phyloP scores from a whole-genome alignment of 202 grass and related monocot genomes.

The Hordeum pubiflorum region DNA sequence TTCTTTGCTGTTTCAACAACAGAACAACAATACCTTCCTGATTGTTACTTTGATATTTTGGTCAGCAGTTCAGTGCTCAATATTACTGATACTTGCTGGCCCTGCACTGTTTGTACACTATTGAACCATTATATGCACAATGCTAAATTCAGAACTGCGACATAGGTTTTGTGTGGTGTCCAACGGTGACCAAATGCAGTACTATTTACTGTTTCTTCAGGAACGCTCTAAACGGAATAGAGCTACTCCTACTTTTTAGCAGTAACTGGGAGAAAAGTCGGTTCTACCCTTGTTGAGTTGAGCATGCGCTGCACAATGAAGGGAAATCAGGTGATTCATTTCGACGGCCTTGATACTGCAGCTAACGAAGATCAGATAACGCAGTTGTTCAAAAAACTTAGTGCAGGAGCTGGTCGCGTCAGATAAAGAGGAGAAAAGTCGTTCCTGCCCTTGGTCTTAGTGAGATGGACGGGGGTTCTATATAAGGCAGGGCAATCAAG shows the following conservation, averaged over 20 bases:
- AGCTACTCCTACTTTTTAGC: not conserved
- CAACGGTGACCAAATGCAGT: not conserved
- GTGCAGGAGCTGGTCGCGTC: not conserved
- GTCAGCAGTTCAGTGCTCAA: constrained; percentile 1
- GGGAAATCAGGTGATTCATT: not conserved
- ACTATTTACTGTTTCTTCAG: not conserved
- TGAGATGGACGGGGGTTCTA: not conserved
- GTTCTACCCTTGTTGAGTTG: not conserved
- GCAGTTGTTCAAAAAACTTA: not conserved
- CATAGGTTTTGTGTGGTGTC: not conserved
- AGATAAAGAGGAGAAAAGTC: not conserved
- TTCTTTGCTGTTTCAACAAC: constrained; percentile 23
- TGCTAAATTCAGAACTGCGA: not conserved
- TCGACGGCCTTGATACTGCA: not conserved
- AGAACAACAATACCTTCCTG: constrained; percentile 24
- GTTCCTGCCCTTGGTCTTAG: not conserved
- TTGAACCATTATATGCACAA: constrained; percentile 7
- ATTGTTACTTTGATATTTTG: constrained; percentile 12
- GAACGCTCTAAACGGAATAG: not conserved
- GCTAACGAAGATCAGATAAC: not conserved
- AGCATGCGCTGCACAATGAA: not conserved
- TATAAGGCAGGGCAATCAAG: constrained; percentile 23
- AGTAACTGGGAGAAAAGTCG: not conserved
- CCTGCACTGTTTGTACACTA: constrained; percentile 4
- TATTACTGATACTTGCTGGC: constrained; percentile 22